Evolutionary conservation across 495 filamentous ascomycete genomes (phyloP), one percentile per base, ranked within the genome.

Genomic region (Penicillium argentinense): DNA sequence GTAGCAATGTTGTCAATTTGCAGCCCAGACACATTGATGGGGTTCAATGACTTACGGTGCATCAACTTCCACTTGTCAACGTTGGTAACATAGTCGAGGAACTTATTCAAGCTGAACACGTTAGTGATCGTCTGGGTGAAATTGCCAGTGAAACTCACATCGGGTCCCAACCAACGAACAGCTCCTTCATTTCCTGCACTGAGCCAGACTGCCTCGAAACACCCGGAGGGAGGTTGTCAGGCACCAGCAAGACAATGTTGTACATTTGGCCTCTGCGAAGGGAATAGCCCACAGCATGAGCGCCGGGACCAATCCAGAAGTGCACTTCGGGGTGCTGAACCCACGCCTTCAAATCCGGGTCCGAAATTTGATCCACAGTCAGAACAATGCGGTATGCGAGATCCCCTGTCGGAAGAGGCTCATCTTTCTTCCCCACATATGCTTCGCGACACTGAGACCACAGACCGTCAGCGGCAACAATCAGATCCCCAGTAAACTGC

Each of bases 321-420:
- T 87, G 73, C 13, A 86, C 82, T 18, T 74, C 71, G 1, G 83
- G 77, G 12, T 79, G 80, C 74, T 43, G 66, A 48, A 58, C 67
- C 54, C 55, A 84, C 30, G 44, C 76, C 66, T 17, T 71, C 59
- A 69, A 79, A 66, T 74, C 63, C 9, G 62, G 59, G 41, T 82
- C 74, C 6, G 67, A 53, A 9, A 66, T 59, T 34, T 67, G 47
- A 13, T 72, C 68, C 5, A 74, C 67, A 3, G 62, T 68, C 23
- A 89, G 55, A n/a, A 89, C 66, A 23, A 89, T 68, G n/a, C 85
- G 66, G 52, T 87, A 88, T 3, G 85, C 85, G 21, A 89, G 64
- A 59, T 88, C 85, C 1, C 85, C 85, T 2, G 84, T 88, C 1
- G 76, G 75, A 2, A 71, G 49, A 0, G 81, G 79, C 33, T 60